Percentiles rank a stretch among this genome's conserved stretches.
phyloP scores from a whole-genome alignment of 2,329 filamentous ascomycete species.

The Colletotrichum zoysiae region DNA sequence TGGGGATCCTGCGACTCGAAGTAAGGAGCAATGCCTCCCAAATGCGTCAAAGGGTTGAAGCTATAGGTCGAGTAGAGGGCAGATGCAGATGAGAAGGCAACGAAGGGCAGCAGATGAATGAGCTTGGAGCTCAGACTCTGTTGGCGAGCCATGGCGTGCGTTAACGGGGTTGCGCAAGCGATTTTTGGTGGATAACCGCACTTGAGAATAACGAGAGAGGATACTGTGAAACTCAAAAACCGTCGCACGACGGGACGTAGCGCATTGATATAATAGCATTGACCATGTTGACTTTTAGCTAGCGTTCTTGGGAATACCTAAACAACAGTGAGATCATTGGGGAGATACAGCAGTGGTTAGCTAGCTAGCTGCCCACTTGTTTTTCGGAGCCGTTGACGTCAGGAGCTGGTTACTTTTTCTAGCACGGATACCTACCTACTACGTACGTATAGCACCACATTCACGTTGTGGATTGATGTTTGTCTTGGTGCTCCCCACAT shows the following conservation, averaged over 20 bases:
- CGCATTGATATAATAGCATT: neutral
- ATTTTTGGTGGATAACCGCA: neutral
- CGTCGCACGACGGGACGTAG: neutral
- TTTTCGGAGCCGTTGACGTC: slow-evolving; percentile 29
- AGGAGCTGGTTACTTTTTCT: slow-evolving; percentile 13
- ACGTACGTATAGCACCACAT: neutral
- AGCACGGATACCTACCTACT: neutral
- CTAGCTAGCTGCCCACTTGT: slow-evolving; percentile 5
- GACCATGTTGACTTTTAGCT: neutral
- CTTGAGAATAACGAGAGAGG: neutral
- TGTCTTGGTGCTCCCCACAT: slow-evolving; percentile 8
- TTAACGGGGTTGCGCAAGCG: neutral
- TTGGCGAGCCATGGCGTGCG: slow-evolving; percentile 24
- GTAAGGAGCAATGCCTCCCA: slow-evolving; percentile 69
- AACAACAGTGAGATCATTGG: slow-evolving; percentile 28
- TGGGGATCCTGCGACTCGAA: slow-evolving; percentile 67
- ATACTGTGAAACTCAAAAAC: neutral
- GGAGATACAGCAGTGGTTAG: slow-evolving; percentile 6
- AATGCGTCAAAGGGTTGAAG: slow-evolving; percentile 67
- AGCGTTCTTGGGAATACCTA: neutral
- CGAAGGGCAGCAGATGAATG: slow-evolving; percentile 20
- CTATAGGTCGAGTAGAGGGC: slow-evolving; percentile 59
- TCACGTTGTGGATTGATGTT: neutral
- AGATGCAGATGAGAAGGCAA: slow-evolving; percentile 40
- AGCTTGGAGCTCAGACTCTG: slow-evolving; percentile 23